A percentile compares a stretch with the other conserved stretches of the same genome.
Evolutionary conservation across 2,329 filamentous ascomycete genomes (phyloP).

Genomic region (Cordyceps cicadae): DNA sequence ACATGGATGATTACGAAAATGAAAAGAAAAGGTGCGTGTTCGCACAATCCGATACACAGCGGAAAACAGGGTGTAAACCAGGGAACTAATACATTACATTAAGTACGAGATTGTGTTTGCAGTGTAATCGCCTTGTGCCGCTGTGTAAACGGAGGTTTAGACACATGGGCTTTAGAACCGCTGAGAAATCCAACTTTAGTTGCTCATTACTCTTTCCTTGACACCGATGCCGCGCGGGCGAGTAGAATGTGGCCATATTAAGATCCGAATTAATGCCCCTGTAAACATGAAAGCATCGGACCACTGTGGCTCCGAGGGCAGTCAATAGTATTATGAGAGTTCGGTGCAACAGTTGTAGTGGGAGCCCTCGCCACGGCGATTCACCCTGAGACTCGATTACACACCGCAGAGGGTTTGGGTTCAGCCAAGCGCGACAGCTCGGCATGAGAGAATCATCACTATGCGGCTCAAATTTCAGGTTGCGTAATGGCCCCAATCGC

Average conservation of each 20-base stretch:
- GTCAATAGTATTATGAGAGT: background rate
- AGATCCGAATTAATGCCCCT: background rate
- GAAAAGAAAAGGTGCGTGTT: background rate
- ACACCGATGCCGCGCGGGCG: background rate
- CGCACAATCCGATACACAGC: constrained; percentile 6
- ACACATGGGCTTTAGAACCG: background rate
- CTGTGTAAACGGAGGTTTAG: background rate
- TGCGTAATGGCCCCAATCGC: constrained; percentile 33
- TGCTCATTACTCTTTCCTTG: background rate
- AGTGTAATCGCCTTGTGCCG: background rate
- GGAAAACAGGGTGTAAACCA: background rate
- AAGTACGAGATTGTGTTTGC: background rate
- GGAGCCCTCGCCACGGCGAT: no score
- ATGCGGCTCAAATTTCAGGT: constrained; percentile 15
- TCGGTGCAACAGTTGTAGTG: background rate
- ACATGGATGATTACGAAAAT: background rate
- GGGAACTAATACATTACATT: background rate
- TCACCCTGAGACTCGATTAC: no score
- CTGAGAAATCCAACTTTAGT: constrained; percentile 7
- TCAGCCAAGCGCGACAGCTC: background rate
- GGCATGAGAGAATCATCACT: background rate
- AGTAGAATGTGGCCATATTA: background rate
- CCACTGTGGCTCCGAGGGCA: no score
- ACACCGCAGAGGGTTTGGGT: background rate
- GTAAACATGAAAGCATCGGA: background rate